A percentile compares a stretch with the other conserved stretches of the same genome.
phyloP scores from a whole-genome alignment of 352 stramenopile genomes.

The Phytophthora sp. region DNA sequence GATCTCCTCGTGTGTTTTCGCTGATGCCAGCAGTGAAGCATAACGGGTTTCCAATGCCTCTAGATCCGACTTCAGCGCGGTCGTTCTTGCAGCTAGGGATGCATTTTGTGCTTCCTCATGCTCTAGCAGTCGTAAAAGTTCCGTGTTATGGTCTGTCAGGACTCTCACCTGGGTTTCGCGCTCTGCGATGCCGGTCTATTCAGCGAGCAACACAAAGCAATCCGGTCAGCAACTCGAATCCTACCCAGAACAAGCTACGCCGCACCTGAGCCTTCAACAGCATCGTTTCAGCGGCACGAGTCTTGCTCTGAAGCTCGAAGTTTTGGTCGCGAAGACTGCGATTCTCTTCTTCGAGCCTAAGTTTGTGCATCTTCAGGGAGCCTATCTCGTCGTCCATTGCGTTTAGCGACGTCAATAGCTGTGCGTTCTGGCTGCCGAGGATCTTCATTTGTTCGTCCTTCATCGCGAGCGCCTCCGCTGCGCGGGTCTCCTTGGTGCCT shows the following conservation, averaged over 20 bases:
- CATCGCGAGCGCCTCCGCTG: constrained; percentile 93
- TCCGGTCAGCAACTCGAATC: not conserved
- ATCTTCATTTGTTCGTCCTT: constrained; percentile 97
- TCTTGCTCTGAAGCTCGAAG: constrained; percentile 93
- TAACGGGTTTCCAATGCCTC: constrained; percentile 91
- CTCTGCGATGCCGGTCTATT: constrained; percentile 77
- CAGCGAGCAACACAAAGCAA: not conserved
- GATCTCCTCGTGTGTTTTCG: constrained; percentile 94
- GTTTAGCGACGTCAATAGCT: constrained; percentile 89
- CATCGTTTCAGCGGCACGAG: constrained; percentile 86
- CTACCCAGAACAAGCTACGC: not conserved
- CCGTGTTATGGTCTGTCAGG: constrained; percentile 95
- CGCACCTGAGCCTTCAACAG: constrained; percentile 75
- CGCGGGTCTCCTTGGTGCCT: constrained; percentile 87
- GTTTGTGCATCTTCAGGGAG: constrained; percentile 59
- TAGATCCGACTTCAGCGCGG: constrained; percentile 70
- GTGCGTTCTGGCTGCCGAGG: constrained; percentile 92
- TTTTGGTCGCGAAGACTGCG: constrained; percentile 91
- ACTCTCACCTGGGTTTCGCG: constrained; percentile 94
- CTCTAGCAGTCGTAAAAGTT: constrained; percentile 95
- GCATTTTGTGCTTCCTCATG: constrained; percentile 92
- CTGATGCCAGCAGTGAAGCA: constrained; percentile 87
- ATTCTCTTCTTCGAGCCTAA: constrained; percentile 92
- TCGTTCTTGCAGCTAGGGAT: constrained; percentile 63
- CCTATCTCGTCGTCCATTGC: constrained; percentile 83